A percentile compares a stretch with the other conserved stretches of the same genome.
These are phyloP conservation scores for Scutellaria baicalensis DNA, from an alignment of 257 asterid genomes.

Conservation along the genomic window DNA sequence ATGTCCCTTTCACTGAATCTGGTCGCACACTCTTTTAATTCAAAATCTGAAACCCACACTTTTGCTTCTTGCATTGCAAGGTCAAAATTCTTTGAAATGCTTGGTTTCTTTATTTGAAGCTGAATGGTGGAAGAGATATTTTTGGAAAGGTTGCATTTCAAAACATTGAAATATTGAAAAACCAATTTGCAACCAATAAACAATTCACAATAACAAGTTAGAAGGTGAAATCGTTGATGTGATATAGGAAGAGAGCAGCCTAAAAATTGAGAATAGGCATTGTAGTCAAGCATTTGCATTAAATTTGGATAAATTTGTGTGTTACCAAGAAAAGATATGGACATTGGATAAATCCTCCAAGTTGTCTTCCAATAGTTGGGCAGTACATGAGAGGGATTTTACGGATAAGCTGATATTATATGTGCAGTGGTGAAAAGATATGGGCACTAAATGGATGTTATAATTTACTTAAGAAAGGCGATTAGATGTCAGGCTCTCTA, in stretches of 20 bases:
- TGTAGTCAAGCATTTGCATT: background rate
- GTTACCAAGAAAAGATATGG: background rate
- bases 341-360: background rate
- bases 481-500: background rate
- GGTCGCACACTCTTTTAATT: background rate
- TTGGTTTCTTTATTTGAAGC: background rate
- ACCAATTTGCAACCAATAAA: background rate
- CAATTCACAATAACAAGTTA: background rate
- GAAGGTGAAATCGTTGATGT: background rate
- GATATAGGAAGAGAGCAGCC: background rate
- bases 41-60: background rate
- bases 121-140: background rate
- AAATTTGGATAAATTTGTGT: background rate
- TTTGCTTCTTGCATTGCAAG: background rate
- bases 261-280: background rate
- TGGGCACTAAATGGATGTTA: background rate
- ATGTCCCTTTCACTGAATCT: background rate
- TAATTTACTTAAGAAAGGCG: background rate
- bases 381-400: background rate
- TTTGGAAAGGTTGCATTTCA: background rate
- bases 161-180: background rate
- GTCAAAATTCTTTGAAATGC: background rate
- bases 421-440: background rate
- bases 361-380: background rate
- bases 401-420: constrained; percentile 3